Percentiles rank a stretch among this genome's conserved stretches.
Evolutionary conservation across 106 monocot species (phyloP).

Genomic region (Agapanthus africanus): DNA sequence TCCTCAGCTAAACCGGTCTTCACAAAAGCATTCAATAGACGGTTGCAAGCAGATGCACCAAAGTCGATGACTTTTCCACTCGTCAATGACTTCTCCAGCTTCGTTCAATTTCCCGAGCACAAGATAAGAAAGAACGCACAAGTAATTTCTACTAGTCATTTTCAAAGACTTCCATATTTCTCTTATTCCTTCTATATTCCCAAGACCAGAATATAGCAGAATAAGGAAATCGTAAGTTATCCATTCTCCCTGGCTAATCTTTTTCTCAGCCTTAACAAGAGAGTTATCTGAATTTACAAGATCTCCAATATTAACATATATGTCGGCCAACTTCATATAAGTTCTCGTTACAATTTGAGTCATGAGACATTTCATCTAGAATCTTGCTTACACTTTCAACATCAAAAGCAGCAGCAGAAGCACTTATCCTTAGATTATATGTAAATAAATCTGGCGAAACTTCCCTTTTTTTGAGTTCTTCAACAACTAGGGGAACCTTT

Average conservation of each 20-base stretch:
- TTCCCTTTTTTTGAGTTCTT: constrained; percentile 45
- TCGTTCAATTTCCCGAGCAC: constrained; percentile 54
- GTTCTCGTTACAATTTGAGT: constrained; percentile 34
- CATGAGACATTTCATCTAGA: constrained; percentile 60
- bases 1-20: constrained; percentile 29
- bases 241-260: constrained; percentile 51
- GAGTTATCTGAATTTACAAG: constrained; percentile 30
- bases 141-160: constrained; percentile 70
- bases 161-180: constrained; percentile 85
- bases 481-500: constrained; percentile 44
- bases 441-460: constrained; percentile 71
- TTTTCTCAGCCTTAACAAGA: constrained; percentile 40
- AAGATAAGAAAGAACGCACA: constrained; percentile 57
- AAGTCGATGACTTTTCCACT: constrained; percentile 67
- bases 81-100: constrained; percentile 60
- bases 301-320: constrained; percentile 48
- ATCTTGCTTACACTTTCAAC: constrained; percentile 48
- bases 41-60: constrained; percentile 36
- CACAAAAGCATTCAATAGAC: constrained; percentile 51
- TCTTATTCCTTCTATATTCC: constrained; percentile 48
- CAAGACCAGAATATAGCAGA: constrained; percentile 54
- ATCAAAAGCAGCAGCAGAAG: constrained; percentile 55
- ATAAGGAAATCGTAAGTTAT: constrained; percentile 89
- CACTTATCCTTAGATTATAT: constrained; percentile 86
- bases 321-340: constrained; percentile 48